These are phyloP conservation scores for Kentomonas sorsogonicus DNA, from an alignment of 208 protist species.

Conservation along the genomic window DNA sequence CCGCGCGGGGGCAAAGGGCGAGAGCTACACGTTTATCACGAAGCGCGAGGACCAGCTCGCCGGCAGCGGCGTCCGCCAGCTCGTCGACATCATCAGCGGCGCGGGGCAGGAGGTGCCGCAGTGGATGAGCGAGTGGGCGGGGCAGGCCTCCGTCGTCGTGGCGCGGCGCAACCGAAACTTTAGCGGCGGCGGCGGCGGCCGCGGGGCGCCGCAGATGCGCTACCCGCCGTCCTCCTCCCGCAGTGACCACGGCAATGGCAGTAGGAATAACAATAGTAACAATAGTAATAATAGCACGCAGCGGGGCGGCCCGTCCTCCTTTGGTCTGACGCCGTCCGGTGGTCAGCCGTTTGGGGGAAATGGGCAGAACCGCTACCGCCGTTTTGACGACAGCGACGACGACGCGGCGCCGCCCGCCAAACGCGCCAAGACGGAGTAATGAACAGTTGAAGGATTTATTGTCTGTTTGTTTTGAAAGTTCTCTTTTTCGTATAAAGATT, in stretches of 20 bases:
- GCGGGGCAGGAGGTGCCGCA: conserved; percentile 66
- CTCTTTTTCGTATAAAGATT: too few species aligned
- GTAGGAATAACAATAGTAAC: conserved; percentile 2
- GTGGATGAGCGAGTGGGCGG: conserved; percentile 72
- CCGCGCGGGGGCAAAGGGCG: conserved; percentile 84
- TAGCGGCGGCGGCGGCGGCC: conserved; percentile 12
- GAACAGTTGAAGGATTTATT: too few species aligned
- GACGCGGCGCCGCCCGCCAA: conserved; percentile 39
- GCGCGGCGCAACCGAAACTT: conserved; percentile 41
- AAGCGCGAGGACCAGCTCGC: conserved; percentile 89
- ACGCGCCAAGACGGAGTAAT: too few species aligned
- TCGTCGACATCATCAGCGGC: conserved; percentile 61
- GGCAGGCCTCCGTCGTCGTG: too few species aligned
- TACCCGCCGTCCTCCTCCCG: too few species aligned
- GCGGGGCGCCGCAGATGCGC: too few species aligned
- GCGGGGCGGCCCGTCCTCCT: neutral
- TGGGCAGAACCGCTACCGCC: conserved; percentile 61
- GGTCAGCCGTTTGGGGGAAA: too few species aligned
- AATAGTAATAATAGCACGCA: neutral
- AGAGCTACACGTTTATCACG: conserved; percentile 83
- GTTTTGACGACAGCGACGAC: conserved; percentile 68
- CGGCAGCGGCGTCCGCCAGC: conserved; percentile 56
- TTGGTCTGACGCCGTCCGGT: neutral
- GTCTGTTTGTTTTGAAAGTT: too few species aligned
- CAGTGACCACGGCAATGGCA: conserved; percentile 10